Percentiles rank a stretch among this genome's conserved stretches.
Conservation (phyloP, 768 basidiomycete genomes). For the Neoboletus brunneissimus region DNA sequence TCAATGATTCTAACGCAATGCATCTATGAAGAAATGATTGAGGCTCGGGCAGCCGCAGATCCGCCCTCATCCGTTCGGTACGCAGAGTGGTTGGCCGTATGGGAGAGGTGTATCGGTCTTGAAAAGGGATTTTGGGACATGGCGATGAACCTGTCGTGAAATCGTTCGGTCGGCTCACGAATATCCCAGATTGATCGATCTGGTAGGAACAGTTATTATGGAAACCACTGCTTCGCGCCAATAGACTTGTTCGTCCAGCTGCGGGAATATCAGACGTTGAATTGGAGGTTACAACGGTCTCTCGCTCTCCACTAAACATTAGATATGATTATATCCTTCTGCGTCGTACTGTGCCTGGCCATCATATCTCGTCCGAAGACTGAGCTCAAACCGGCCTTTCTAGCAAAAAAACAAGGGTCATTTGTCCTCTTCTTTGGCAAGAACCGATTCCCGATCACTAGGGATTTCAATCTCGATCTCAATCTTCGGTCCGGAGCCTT, state of each 20-base stretch:
- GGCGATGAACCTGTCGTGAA: constrained; percentile 37
- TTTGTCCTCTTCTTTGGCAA: not conserved
- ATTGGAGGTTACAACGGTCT: not conserved
- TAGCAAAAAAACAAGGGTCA: not conserved
- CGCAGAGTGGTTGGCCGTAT: constrained; percentile 65
- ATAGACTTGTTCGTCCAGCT: not conserved
- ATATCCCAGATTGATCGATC: not conserved
- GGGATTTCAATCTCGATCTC: constrained; percentile 37
- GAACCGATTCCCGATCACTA: not conserved
- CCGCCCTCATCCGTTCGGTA: constrained; percentile 61
- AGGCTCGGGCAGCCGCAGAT: constrained; percentile 54
- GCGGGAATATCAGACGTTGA: no score
- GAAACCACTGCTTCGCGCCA: not conserved
- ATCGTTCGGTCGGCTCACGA: not conserved
- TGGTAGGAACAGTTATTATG: not conserved
- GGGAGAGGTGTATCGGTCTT: constrained; percentile 70
- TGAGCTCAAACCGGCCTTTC: not conserved
- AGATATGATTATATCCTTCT: not conserved
- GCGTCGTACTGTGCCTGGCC: not conserved
- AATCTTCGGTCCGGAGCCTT: constrained; percentile 34
- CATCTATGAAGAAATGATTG: constrained; percentile 60
- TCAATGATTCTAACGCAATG: not conserved
- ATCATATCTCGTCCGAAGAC: not conserved
- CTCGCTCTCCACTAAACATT: not conserved
- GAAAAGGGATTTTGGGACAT: constrained; percentile 91